Base-by-base conservation (phyloP, 1,284 basidiomycete genomes). In the Fomes fomentarius region DNA sequence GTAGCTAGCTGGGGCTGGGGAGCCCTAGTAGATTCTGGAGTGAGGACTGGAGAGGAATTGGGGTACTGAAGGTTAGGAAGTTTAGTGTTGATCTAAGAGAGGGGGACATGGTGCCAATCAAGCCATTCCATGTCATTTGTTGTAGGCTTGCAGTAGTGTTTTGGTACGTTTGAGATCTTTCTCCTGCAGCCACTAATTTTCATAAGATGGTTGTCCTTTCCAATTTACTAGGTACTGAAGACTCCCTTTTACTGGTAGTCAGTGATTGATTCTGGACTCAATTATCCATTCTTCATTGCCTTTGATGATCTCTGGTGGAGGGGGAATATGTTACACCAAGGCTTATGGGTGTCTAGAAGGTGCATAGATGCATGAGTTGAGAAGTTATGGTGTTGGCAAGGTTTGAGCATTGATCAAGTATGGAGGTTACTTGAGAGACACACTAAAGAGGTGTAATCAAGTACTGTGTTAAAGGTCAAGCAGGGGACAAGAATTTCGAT, bases 181-280 rank as follows among this genome's bases (percentile, higher is more conserved):
- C 25, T 49, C 47, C 34, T 37, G 47, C 33, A 40, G 38, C 47
- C 47, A 49, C 11, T 30, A 34, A 34, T 46, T 46, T 21, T 46
- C 44, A 1, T 30, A 24, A 14, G 44, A 17, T 11, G 44, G 44
- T 22, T 43, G 57, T 8, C 55, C 58, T 33, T 31, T 46, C 58
- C 58, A 60, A 0, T 49, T 39, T 15, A 60, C 49, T 1, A 60
- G 42, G 37, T 55, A 60, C 33, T 55, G 44, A n/a, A n/a, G n/a
- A n/a, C 33, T 28, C 38, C 4, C 45, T 49, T 3, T 45, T 30
- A 1, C 52, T 40, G 2, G 41, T 37, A 4, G 24, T 30, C 15
- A 19, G 15, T 57, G 40, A 31, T 61, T 52, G 0, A 65, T 17
- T 7, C 63, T 62, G 40, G 53, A 25, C 25, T 49, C 39, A 0